These are phyloP conservation scores for Pseudotsuga menziesii DNA, from an alignment of 75 land plant species.

Conservation along the genomic window DNA sequence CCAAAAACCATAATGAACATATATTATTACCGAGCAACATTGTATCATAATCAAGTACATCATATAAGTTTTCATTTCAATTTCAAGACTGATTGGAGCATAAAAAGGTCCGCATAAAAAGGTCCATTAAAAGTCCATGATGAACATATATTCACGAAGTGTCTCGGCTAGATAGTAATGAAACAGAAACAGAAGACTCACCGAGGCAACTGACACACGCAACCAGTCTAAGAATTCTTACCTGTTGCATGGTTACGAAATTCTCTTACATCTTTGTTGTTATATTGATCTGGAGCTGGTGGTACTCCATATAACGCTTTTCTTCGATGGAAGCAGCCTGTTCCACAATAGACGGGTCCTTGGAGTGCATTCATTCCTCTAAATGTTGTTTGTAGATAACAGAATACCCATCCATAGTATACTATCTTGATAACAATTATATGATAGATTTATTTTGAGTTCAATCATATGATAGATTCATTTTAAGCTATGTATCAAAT, in stretches of 20 bases:
- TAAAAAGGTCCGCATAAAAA: no score
- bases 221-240: not conserved
- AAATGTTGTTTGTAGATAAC: not conserved
- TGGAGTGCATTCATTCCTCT: slow-evolving; percentile 30
- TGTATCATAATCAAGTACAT: not conserved
- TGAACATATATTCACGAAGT: no score
- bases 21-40: not conserved
- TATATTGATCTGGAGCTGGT: slow-evolving; percentile 7
- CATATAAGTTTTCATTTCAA: not conserved
- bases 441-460: no score
- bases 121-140: no score
- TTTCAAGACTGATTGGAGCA: no score
- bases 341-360: slow-evolving; percentile 30
- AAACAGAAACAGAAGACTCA: not conserved
- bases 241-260: not conserved
- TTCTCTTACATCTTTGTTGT: not conserved
- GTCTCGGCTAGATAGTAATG: not conserved
- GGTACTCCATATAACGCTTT: slow-evolving; percentile 29
- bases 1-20: no score
- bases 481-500: no score
- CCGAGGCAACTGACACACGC: no score
- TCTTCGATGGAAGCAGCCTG: slow-evolving; percentile 37
- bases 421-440: no score
- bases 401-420: no score
- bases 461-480: no score